phyloP scores from a whole-genome alignment of 2,329 filamentous ascomycete species.

The Ambrosiella beaveri region DNA sequence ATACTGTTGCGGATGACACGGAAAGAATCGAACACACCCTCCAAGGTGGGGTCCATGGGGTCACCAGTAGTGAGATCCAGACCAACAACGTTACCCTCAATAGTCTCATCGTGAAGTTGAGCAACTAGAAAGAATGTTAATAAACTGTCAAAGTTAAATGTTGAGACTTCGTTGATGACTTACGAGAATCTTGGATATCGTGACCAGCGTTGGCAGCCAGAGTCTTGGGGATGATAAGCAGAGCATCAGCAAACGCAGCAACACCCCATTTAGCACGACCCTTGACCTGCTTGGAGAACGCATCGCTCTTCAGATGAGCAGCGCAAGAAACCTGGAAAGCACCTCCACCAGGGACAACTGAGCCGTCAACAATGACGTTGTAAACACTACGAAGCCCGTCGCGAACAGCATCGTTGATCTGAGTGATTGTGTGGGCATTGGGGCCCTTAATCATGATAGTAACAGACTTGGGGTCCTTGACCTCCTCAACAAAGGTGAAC shows the following conservation, averaged over 20 bases:
- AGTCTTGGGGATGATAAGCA: conserved; percentile 93
- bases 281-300: conserved; percentile 79
- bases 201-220: conserved; percentile 90
- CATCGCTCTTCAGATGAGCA: conserved; percentile 69
- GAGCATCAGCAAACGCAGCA: conserved; percentile 81
- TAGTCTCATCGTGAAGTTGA: conserved; percentile 66
- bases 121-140: conserved; percentile 41
- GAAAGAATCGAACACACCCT: conserved; percentile 92
- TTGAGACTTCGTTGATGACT: conserved; percentile 24
- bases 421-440: conserved; percentile 88
- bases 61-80: conserved; percentile 74
- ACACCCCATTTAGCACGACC: conserved; percentile 97
- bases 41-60: conserved; percentile 85
- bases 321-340: conserved; percentile 93
- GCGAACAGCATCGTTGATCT: conserved; percentile 90
- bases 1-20: conserved; percentile 85
- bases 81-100: conserved; percentile 71
- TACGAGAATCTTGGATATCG: conserved; percentile 87
- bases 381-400: conserved; percentile 92
- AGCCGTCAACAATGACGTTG: conserved; percentile 98
- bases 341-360: conserved; percentile 83
- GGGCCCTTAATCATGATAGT: conserved; percentile 96
- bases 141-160: conserved; percentile 12
- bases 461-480: conserved; percentile 96
- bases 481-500: conserved; percentile 95